Evolutionary conservation across 805 yeast genomes (phyloP), one percentile per base, ranked within the genome.

Genomic region (Alloascoidea africana): DNA sequence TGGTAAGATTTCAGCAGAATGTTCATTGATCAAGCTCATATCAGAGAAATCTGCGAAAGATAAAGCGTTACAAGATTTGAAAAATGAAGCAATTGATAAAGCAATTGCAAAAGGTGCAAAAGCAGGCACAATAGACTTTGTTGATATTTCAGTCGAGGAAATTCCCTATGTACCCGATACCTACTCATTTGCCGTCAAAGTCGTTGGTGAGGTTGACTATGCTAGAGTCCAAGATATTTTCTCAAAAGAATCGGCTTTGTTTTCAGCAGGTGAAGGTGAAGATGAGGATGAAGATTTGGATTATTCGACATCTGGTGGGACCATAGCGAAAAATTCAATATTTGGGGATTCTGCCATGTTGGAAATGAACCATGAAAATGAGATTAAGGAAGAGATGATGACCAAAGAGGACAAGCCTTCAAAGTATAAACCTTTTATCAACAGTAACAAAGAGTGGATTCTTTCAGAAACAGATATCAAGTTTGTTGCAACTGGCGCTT

Each of bases 161-260:
- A 40, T 58, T 13, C 58, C 56, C 4, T 58, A 58, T 43, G 55
- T 49, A 3, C 46, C 41, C 16, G 41, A 46, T 27, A 41, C 42
- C n/a, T 34, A 38, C 4, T 34, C 45, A 11, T 36, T 51, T n/a
- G 36, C 37, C 13, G 40, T 50, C 27, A 50, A 43, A 34, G 54
- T 42, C 2, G 59, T 65, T 17, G 70, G 65, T 5, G 70, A 66
- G 45, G 59, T 66, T 33, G 70, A 66, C 46, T 63, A 62, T 43
- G 42, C 48, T 2, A 44, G 38, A 38, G 14, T 42, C 35, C 14
- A 13, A 13, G n/a, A n/a, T n/a, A n/a, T n/a, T n/a, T n/a, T n/a
- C n/a, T n/a, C n/a, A n/a, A n/a, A n/a, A n/a, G n/a, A n/a, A n/a
- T n/a, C n/a, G n/a, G n/a, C n/a, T n/a, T n/a, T n/a, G n/a, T n/a